These are phyloP conservation scores for Chrysosporium keratinophilum DNA, from an alignment of 2,329 filamentous ascomycete genomes.

Conservation along the genomic window DNA sequence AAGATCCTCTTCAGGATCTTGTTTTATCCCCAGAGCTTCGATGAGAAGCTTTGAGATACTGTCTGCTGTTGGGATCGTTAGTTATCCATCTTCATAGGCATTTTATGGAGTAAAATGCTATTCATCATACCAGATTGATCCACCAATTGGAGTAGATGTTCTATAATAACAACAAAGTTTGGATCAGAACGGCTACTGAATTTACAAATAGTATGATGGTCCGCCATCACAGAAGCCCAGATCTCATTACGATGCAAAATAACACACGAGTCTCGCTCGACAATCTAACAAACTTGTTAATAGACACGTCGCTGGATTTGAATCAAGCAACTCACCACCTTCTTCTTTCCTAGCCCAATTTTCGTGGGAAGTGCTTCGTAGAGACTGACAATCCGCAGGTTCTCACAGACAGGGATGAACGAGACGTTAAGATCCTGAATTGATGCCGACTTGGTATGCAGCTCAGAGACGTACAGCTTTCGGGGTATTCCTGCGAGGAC, in stretches of 20 bases:
- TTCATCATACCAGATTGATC: not conserved
- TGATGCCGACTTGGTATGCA: conserved; percentile 27
- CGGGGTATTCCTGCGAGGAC: conserved; percentile 19
- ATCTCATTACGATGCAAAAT: conserved; percentile 35
- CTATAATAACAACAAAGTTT: conserved; percentile 25
- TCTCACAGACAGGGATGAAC: conserved; percentile 32
- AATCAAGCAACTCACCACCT: conserved; percentile 3
- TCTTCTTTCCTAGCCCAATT: conserved; percentile 14
- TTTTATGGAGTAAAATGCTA: not conserved
- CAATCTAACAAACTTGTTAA: conserved; percentile 10
- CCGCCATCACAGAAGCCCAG: conserved; percentile 29
- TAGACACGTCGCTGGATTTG: not conserved
- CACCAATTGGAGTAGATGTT: not conserved
- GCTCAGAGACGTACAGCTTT: conserved; percentile 33
- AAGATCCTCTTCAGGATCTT: conserved; percentile 14
- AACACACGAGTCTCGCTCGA: conserved; percentile 34
- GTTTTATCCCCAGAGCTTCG: conserved; percentile 2
- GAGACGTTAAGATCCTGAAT: conserved; percentile 35
- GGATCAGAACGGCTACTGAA: conserved; percentile 28
- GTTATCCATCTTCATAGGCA: not conserved
- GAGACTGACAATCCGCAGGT: conserved; percentile 35
- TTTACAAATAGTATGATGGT: conserved; percentile 36
- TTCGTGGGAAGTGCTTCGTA: conserved; percentile 33
- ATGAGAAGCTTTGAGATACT: conserved; percentile 3
- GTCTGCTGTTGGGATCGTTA: conserved; percentile 3